These are phyloP conservation scores for Draba incana DNA, from an alignment of 345 rosid species.

Conservation along the genomic window DNA sequence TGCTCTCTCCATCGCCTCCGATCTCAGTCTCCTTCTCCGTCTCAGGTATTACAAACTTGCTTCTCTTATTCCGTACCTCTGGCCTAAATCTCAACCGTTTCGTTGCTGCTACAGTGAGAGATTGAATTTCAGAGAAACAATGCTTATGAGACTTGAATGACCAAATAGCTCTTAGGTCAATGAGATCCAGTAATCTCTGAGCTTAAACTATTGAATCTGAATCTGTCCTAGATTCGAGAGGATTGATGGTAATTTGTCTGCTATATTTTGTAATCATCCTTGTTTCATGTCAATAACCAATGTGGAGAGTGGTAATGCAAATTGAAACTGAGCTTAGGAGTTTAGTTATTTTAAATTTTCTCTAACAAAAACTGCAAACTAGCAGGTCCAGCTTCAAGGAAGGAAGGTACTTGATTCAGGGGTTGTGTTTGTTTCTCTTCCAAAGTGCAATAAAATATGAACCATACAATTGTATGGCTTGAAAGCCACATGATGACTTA, in stretches of 20 bases:
- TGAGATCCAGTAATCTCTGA: too few species aligned
- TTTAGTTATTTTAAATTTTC: slow-evolving; percentile 45
- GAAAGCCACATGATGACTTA: background rate
- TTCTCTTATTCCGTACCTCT: background rate
- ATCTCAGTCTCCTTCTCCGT: too few species aligned
- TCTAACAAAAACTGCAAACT: slow-evolving; percentile 87
- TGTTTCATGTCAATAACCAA: background rate
- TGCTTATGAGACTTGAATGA: background rate
- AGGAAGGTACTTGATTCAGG: slow-evolving; percentile 65
- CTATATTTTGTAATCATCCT: slow-evolving; percentile 18
- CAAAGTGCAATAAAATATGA: background rate
- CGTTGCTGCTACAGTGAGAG: too few species aligned
- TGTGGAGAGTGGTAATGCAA: background rate
- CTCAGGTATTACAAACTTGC: slow-evolving; percentile 19
- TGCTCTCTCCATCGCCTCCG: too few species aligned
- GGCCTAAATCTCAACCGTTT: slow-evolving; percentile 2
- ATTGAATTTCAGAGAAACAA: slow-evolving; percentile 17
- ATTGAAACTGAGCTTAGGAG: slow-evolving; percentile 14
- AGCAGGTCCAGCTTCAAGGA: slow-evolving; percentile 98
- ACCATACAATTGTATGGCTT: background rate
- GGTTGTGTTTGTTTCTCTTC: slow-evolving; percentile 2
- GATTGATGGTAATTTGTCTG: background rate
- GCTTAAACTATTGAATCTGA: slow-evolving; percentile 3
- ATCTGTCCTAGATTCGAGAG: slow-evolving; percentile 16
- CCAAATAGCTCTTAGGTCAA: too few species aligned